These are phyloP conservation scores for Diaporthe ampelina DNA, from an alignment of 2,329 filamentous ascomycete genomes.

Conservation along the genomic window DNA sequence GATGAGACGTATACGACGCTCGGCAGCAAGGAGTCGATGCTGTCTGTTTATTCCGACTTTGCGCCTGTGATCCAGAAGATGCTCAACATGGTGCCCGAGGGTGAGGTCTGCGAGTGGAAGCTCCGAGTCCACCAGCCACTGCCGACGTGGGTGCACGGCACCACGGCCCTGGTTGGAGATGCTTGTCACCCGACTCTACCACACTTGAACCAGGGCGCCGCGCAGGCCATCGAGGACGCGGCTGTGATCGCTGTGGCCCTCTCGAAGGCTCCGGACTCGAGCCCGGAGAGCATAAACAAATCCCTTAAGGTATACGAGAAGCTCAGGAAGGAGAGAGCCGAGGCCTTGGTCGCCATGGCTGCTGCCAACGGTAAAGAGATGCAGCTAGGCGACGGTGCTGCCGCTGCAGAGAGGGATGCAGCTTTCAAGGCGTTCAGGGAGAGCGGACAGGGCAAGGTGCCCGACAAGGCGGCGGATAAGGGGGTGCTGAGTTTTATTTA, in stretches of 20 bases:
- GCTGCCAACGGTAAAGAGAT: conserved; percentile 59
- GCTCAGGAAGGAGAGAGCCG: conserved; percentile 64
- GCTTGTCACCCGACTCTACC: conserved; percentile 75
- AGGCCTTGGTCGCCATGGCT: conserved; percentile 63
- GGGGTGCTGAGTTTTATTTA: conserved; percentile 41
- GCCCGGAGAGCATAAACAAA: conserved; percentile 57
- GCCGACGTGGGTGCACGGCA: conserved; percentile 71
- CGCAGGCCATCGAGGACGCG: conserved; percentile 75
- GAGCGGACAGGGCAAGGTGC: conserved; percentile 56
- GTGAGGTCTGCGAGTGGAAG: conserved; percentile 77
- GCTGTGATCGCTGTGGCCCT: conserved; percentile 61
- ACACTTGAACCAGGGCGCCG: conserved; percentile 74
- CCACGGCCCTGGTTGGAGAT: conserved; percentile 68
- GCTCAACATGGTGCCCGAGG: conserved; percentile 73
- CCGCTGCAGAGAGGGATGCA: conserved; percentile 60
- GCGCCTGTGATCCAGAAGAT: conserved; percentile 72
- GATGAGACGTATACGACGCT: conserved; percentile 74
- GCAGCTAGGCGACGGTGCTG: conserved; percentile 60
- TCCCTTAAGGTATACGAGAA: conserved; percentile 64
- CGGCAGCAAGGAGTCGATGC: conserved; percentile 72
- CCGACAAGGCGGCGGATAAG: conserved; percentile 66
- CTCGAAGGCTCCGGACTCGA: conserved; percentile 51
- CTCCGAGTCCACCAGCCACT: conserved; percentile 73
- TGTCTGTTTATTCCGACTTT: conserved; percentile 71
- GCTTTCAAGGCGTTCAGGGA: conserved; percentile 58